Evolutionary conservation across 192 early-diverging fungal genomes (phyloP).

Genomic region (Coemansia sp.): DNA sequence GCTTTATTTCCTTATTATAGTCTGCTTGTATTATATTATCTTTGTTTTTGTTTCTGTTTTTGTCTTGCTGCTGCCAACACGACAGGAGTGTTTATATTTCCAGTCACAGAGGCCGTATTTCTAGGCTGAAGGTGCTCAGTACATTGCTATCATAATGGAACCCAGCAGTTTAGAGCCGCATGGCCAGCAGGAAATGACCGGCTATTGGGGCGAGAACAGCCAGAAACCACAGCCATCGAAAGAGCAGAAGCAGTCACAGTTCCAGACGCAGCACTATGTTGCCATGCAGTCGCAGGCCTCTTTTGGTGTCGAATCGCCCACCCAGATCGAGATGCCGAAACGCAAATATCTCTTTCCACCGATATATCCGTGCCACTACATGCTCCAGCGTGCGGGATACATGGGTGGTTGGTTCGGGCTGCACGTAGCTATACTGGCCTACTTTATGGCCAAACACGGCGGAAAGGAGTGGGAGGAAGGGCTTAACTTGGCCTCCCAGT

Average conservation of each 20-base stretch:
- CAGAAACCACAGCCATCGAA: background rate
- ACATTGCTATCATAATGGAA: background rate
- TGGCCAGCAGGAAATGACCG: constrained; percentile 2
- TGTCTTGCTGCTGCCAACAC: background rate
- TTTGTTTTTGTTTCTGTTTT: background rate
- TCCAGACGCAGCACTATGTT: background rate
- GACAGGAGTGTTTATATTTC: background rate
- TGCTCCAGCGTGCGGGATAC: constrained; percentile 48
- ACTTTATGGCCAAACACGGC: constrained; percentile 32
- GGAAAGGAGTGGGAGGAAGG: constrained; percentile 41
- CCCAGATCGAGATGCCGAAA: constrained; percentile 19
- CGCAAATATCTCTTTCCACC: constrained; percentile 45
- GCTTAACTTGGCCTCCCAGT: constrained; percentile 45
- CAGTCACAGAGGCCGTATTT: background rate
- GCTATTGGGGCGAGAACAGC: constrained; percentile 2
- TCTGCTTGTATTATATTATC: background rate
- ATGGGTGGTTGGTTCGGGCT: constrained; percentile 48
- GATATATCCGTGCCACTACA: constrained; percentile 55
- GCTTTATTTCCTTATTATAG: background rate
- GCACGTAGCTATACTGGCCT: constrained; percentile 39
- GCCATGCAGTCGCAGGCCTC: constrained; percentile 18
- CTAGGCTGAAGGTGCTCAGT: background rate
- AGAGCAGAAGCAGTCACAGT: background rate
- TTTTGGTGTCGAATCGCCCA: constrained; percentile 17
- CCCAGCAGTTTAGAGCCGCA: background rate